Evolutionary conservation across 768 basidiomycete genomes (phyloP).

Genomic region (Daedaleopsis sinensis): DNA sequence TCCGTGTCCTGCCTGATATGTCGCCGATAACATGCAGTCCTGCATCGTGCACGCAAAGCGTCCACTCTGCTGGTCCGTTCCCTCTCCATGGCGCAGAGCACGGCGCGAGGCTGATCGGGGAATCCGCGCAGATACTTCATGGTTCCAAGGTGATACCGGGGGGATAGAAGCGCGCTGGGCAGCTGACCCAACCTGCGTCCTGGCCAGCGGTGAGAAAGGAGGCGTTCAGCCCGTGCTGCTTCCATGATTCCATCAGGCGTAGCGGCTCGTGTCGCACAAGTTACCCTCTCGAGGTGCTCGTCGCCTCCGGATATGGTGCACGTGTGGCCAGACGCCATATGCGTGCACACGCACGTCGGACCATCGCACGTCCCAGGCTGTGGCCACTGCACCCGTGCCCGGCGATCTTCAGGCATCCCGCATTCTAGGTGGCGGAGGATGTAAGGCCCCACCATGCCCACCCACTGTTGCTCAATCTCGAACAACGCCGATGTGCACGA

Average conservation of each 20-base stretch:
- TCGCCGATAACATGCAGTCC: constrained; percentile 14
- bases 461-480: constrained; percentile 14
- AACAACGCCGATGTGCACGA: constrained; percentile 2
- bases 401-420: constrained; percentile 20
- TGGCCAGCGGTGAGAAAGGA: not conserved
- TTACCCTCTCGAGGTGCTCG: constrained; percentile 16
- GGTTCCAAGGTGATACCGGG: constrained; percentile 18
- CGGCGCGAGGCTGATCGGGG: constrained; percentile 7
- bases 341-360: not conserved
- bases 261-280: constrained; percentile 8
- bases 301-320: constrained; percentile 12
- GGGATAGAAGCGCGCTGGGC: constrained; percentile 16
- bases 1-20: not conserved
- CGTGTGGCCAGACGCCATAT: constrained; percentile 16
- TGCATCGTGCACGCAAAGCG: not conserved
- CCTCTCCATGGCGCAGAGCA: not conserved
- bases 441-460: not conserved
- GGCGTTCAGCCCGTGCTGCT: constrained; percentile 13
- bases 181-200: constrained; percentile 5
- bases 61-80: not conserved
- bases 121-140: constrained; percentile 4
- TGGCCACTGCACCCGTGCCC: not conserved
- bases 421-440: constrained; percentile 1
- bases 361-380: too few relatives aligned
- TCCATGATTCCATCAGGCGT: constrained; percentile 16